Base-by-base conservation (phyloP, 2,329 filamentous ascomycete genomes). In the Fusarium sp. region DNA sequence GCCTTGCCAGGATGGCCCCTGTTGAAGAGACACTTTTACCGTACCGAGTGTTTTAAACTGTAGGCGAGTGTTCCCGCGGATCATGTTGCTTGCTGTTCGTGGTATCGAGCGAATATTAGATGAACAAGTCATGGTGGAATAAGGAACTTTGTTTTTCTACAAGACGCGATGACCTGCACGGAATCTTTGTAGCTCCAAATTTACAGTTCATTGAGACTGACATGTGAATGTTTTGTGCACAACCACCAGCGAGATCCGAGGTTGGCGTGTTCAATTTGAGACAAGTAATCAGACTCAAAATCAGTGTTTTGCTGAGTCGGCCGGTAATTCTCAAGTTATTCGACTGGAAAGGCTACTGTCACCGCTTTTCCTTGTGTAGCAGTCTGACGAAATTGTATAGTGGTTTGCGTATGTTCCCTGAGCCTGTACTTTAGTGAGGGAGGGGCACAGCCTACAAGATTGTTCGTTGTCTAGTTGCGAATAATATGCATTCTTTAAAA, bases 281-380 rank as follows among this genome's bases (percentile, higher is more conserved):
- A 35, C 30, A 15, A 41, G 23, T 17, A 48, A 42, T 18, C 20
- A 35, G 30, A 18, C 33, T 26, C 30, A 30, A 35, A 42, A 26
- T 23, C 14, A n/a, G 32, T 44, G 23, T 40, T 33, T 42, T 17
- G 7, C 44, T 40, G 41, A 48, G 26, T 48, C 30, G 32, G 26
- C 20, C 30, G 33, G 38, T 35, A 26, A 20, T n/a, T 23, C 18
- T 52, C 45, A 32, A 32, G 48, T 33, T 30, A 38, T 58, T 52
- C 27, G 56, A 56, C 35, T 40, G n/a, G 26, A 48, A 30, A 41
- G 55, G 37, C 37, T 35, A 23, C 48, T 44, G 59, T 69, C 70
- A 69, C 70, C 70, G 54, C 71, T 62, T 41, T 68, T 73, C 59
- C 14, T 73, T 61, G 68, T 76, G 73, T 73, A 71, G 50, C 74